Percentiles rank a stretch among this genome's conserved stretches.
Evolutionary conservation across 2,329 filamentous ascomycete genomes (phyloP).

Genomic region (Beauveria pseudobassiana): DNA sequence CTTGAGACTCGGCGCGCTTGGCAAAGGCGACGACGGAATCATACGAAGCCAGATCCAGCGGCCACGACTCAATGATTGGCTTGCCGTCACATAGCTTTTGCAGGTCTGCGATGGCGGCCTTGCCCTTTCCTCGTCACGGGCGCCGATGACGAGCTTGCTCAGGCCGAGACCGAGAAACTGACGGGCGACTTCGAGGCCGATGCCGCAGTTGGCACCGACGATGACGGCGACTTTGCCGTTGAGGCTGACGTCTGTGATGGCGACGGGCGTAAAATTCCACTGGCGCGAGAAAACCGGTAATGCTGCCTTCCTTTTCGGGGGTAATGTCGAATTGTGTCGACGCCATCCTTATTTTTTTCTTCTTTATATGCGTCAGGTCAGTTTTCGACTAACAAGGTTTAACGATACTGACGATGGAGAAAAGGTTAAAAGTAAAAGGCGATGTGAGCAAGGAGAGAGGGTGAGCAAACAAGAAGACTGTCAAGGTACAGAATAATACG

Average conservation of each 20-base stretch:
- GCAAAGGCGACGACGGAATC: slow-evolving; percentile 32
- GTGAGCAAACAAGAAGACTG: too few species aligned
- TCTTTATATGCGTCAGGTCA: too few species aligned
- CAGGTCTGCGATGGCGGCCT: slow-evolving; percentile 11
- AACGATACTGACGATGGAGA: too few species aligned
- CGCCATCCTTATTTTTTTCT: too few species aligned
- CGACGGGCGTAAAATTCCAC: neutral
- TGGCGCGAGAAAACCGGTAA: slow-evolving; percentile 7
- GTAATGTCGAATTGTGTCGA: neutral
- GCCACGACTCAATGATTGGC: slow-evolving; percentile 21
- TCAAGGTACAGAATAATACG: too few species aligned
- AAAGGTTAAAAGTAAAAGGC: too few species aligned
- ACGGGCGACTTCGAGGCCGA: slow-evolving; percentile 26
- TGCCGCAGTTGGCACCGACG: slow-evolving; percentile 28
- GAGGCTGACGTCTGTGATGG: slow-evolving; percentile 7
- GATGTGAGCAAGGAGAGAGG: too few species aligned
- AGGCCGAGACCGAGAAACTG: slow-evolving; percentile 26
- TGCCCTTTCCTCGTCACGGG: slow-evolving; percentile 25
- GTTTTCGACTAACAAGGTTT: too few species aligned
- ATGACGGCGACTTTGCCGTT: slow-evolving; percentile 21
- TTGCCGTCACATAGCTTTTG: neutral
- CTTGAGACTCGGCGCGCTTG: slow-evolving; percentile 22
- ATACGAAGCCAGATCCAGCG: slow-evolving; percentile 32
- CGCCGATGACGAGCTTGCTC: slow-evolving; percentile 27
- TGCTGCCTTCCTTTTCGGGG: slow-evolving; percentile 3